Percentiles rank a stretch among this genome's conserved stretches.
Evolutionary conservation across 345 rosid genomes (phyloP).

Genomic region (Populus nigra): DNA sequence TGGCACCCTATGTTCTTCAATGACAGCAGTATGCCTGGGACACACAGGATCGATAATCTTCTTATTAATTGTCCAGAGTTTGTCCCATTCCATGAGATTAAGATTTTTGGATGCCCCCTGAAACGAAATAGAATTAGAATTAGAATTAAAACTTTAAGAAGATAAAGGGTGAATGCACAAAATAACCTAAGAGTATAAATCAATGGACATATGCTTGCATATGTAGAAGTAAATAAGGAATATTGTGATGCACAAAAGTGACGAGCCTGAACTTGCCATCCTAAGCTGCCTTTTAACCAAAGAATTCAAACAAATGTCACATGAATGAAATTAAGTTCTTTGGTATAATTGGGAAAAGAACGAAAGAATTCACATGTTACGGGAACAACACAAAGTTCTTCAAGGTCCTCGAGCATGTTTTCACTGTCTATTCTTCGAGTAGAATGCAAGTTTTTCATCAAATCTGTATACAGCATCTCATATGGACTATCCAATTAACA

Average conservation of each 20-base stretch:
- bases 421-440: neutral
- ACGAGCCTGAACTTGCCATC: neutral
- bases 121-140: slow-evolving; percentile 14
- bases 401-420: neutral
- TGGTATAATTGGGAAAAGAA: neutral
- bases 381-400: neutral
- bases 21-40: slow-evolving; percentile 90
- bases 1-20: slow-evolving; percentile 55
- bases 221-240: neutral
- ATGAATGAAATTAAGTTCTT: neutral
- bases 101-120: slow-evolving; percentile 94
- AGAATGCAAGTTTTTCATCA: neutral
- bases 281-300: neutral
- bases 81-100: slow-evolving; percentile 98
- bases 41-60: slow-evolving; percentile 91
- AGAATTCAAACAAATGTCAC: neutral
- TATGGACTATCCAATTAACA: neutral
- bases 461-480: neutral
- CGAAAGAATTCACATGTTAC: neutral
- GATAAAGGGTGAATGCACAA: neutral
- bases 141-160: slow-evolving; percentile 1
- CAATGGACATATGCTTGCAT: neutral
- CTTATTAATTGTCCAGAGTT: slow-evolving; percentile 94
- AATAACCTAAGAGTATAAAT: neutral
- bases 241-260: neutral